These are phyloP conservation scores for Sodiomyces alkalinus DNA, from an alignment of 2,329 filamentous ascomycete species.

Conservation along the genomic window DNA sequence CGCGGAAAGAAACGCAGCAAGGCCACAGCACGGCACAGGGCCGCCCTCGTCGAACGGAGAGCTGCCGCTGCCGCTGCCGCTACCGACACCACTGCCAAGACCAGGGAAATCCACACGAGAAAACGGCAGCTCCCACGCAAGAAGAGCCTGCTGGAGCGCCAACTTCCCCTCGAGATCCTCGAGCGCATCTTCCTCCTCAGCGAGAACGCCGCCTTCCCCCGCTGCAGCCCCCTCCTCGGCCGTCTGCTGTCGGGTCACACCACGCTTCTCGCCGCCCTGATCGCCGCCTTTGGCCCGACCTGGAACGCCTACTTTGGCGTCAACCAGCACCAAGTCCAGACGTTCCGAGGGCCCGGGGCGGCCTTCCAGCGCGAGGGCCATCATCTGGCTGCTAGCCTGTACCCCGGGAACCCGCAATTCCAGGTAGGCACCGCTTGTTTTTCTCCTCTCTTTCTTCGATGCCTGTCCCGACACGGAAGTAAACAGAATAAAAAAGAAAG, in stretches of 20 bases:
- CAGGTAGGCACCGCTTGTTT: too few species aligned
- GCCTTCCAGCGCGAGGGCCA: too few species aligned
- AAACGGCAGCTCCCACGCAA: conserved; percentile 1
- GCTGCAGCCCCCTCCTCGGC: conserved; percentile 27
- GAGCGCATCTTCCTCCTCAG: conserved; percentile 37
- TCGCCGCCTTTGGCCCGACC: conserved; percentile 19
- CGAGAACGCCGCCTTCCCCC: conserved; percentile 30
- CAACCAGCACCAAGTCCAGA: background rate
- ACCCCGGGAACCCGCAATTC: conserved; percentile 23
- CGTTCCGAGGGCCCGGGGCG: background rate
- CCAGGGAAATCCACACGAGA: too few species aligned
- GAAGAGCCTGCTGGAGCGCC: conserved; percentile 13
- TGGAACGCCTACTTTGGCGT: conserved; percentile 24
- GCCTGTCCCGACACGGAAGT: too few species aligned
- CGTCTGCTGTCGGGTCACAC: conserved; percentile 25
- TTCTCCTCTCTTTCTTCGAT: too few species aligned
- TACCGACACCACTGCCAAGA: too few species aligned
- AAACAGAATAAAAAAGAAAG: too few species aligned
- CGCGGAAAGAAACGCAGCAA: conserved; percentile 26
- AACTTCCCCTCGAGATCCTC: conserved; percentile 36
- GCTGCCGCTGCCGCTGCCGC: background rate
- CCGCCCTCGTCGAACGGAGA: conserved; percentile 1
- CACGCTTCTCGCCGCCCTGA: conserved; percentile 21
- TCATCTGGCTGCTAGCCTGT: too few species aligned
- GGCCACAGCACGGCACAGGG: background rate